phyloP scores from a whole-genome alignment of 2,329 filamentous ascomycete species.

The Penicillium sp. region DNA sequence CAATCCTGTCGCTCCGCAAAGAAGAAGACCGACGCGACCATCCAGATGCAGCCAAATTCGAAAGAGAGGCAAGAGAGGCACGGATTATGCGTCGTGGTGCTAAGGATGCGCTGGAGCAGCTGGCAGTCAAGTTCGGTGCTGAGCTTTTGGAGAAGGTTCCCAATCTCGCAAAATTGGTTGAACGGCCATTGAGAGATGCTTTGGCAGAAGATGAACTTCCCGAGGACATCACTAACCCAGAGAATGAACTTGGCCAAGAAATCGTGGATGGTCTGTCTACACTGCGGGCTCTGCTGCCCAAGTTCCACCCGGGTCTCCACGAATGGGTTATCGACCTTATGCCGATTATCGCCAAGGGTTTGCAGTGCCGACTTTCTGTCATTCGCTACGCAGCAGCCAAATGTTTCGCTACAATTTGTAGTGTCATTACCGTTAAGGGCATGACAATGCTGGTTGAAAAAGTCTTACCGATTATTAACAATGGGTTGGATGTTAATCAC shows the following conservation, averaged over 20 bases:
- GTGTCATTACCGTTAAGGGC: conserved; percentile 88
- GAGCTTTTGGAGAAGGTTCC: conserved; percentile 80
- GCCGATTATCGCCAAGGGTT: conserved; percentile 79
- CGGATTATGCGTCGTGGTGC: conserved; percentile 88
- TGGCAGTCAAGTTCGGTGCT: conserved; percentile 75
- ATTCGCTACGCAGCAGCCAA: conserved; percentile 97
- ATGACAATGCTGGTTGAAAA: conserved; percentile 96
- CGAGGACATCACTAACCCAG: conserved; percentile 68
- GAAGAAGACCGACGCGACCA: conserved; percentile 95
- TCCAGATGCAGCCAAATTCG: conserved; percentile 84
- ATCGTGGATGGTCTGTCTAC: conserved; percentile 93
- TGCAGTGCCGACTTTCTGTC: conserved; percentile 85
- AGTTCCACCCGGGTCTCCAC: conserved; percentile 71
- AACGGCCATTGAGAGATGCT: conserved; percentile 71
- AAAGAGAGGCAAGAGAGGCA: conserved; percentile 82
- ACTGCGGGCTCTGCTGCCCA: conserved; percentile 89
- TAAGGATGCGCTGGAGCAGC: conserved; percentile 87
- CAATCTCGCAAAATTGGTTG: conserved; percentile 76
- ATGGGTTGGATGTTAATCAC: conserved; percentile 81
- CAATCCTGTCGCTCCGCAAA: conserved; percentile 90
- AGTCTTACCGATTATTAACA: conserved; percentile 87
- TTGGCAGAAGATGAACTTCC: conserved; percentile 70
- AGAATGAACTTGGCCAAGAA: conserved; percentile 78
- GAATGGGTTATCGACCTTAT: conserved; percentile 79
- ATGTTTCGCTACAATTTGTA: conserved; percentile 95